phyloP scores from a whole-genome alignment of 2,329 filamentous ascomycete species.

The Lecanicillium sp. region DNA sequence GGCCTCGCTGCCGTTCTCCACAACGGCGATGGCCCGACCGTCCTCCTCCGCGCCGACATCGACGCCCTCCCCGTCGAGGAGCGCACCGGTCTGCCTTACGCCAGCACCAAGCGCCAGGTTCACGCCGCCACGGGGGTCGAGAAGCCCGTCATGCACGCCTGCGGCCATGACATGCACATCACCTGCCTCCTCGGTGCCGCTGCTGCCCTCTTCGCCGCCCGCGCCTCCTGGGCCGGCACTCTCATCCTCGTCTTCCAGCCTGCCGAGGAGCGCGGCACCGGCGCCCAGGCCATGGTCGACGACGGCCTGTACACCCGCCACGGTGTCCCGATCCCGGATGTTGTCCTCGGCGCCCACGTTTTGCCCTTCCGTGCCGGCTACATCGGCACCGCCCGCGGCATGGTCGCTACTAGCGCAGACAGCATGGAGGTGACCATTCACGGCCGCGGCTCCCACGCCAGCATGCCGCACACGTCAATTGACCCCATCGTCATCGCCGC shows the following conservation, averaged over 20 bases:
- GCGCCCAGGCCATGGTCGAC: conserved; percentile 42
- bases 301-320: conserved; percentile 28
- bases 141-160: conserved; percentile 61
- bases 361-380: conserved; percentile 26
- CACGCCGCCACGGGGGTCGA: conserved; percentile 38
- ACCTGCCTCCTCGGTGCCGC: conserved; percentile 51
- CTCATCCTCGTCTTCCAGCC: conserved; percentile 62
- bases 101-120: conserved; percentile 37
- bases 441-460: conserved; percentile 38
- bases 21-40: conserved; percentile 49
- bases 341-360: conserved; percentile 33
- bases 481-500: conserved; percentile 41
- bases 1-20: conserved; percentile 50
- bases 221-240: conserved; percentile 54
- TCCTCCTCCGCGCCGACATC: conserved; percentile 57
- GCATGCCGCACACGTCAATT: conserved; percentile 35
- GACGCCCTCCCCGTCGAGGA: conserved; percentile 56
- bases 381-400: conserved; percentile 22
- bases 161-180: conserved; percentile 63
- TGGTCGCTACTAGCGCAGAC: conserved; percentile 23
- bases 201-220: conserved; percentile 38
- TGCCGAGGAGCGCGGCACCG: conserved; percentile 56
- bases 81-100: conserved; percentile 48
- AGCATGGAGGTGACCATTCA: conserved; percentile 24
- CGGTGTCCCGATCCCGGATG: conserved; percentile 26